Evolutionary conservation across 768 basidiomycete species (phyloP), one percentile per base, ranked within the genome.

Genomic region (Cantharellus cinnabarinus): DNA sequence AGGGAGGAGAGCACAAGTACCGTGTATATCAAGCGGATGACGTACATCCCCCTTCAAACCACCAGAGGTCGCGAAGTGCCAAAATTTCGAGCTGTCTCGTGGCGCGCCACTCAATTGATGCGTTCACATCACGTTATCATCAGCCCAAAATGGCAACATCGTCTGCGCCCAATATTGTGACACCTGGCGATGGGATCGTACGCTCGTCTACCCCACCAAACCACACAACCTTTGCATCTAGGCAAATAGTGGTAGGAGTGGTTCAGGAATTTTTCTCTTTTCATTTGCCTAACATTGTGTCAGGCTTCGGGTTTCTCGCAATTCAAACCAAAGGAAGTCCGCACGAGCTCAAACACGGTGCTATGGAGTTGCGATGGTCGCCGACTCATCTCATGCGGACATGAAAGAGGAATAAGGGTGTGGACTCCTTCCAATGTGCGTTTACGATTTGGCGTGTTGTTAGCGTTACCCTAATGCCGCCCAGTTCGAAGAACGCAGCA

Each of bases 401-500:
- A 14, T 54, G 52, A 54, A 37, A 10, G 52, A 7, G 52, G 52
- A 7, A 37, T 54, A 7, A 10, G 52, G 7, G 52, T 10, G 10
- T 54, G 52, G 52, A 10, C 52, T 54, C 35, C 35, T 37, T 10
- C 10, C 10, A 54, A 54, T 10, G 52, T 54, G 10, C 52, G 7
- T 54, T 37, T 7, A 37, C 7, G 38, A 54, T 37, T 1, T 7
- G 52, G 10, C 52, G 52, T 37, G 10, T 10, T 54, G 14, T 37
- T 54, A 29, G 20, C 20, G 20, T 29, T 29, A 29, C 20, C 20
- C 20, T 29, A 29, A 29, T 10, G 14, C 7, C 35, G 7, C 10
- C 10, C 35, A 57, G 56, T 42, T 57, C 35, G 56, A 57, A 7
- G 56, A 57, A 42, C 56, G 56, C 5, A 57, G 56, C 40, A 7